Evolutionary conservation across 2,329 filamentous ascomycete genomes (phyloP).

Genomic region (Botrytis aclada): DNA sequence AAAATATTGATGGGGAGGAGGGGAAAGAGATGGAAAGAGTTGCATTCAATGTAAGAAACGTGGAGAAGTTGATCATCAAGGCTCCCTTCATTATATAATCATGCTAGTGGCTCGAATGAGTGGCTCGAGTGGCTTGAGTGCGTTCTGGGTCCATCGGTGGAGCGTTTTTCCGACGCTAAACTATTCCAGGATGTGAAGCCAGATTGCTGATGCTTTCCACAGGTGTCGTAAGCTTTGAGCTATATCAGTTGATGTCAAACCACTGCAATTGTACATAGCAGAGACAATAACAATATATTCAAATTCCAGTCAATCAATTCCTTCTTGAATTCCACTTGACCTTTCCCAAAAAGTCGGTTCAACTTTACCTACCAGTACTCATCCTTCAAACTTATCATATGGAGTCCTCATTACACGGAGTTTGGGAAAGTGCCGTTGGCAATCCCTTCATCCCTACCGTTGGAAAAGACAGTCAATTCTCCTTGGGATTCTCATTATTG

Average conservation of each 20-base stretch:
- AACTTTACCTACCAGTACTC: background rate
- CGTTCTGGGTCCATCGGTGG: constrained; percentile 15
- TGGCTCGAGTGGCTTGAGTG: background rate
- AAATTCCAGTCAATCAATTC: constrained; percentile 8
- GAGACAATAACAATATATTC: background rate
- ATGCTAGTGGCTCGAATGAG: background rate
- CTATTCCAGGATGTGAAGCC: constrained; percentile 21
- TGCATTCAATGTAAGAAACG: background rate
- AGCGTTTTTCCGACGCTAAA: constrained; percentile 22
- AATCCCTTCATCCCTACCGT: constrained; percentile 79
- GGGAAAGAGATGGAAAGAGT: background rate
- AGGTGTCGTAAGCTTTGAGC: constrained; percentile 22
- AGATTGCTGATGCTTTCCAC: constrained; percentile 21
- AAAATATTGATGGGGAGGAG: background rate
- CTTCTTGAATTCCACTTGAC: background rate
- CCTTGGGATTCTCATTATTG: constrained; percentile 73
- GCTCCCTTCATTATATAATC: constrained; percentile 13
- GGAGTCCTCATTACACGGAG: constrained; percentile 78
- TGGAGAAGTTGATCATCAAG: constrained; percentile 7
- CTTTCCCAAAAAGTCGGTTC: background rate
- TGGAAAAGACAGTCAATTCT: constrained; percentile 80
- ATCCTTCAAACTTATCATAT: constrained; percentile 57
- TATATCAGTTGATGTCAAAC: background rate
- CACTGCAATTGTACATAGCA: background rate
- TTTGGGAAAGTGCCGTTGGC: constrained; percentile 90